Base-by-base conservation (phyloP, 208 protist genomes). In the Crithidia fasciculata region DNA sequence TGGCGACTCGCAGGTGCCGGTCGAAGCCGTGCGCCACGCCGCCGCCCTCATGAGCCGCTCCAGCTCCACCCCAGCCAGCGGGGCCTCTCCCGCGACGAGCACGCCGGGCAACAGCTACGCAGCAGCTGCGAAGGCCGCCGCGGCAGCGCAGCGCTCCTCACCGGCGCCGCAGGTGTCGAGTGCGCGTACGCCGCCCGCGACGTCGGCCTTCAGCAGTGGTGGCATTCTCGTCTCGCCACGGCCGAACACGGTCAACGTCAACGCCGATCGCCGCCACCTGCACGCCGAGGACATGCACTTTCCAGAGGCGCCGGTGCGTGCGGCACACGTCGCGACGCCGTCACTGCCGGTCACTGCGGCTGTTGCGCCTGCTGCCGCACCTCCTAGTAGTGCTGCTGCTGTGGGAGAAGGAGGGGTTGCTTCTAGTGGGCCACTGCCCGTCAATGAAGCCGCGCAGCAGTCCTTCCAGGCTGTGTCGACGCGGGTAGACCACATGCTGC, bases 21-120 rank as follows among this genome's bases (percentile, higher is more conserved):
- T 95, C 53, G 87, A 91, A 41, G 88, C 80, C 4, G 91, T 96
- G 61, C 84, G 83, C 2, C 92, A 93, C 39, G 88, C 88, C 7
- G 87, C 89, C 0, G 74, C 78, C 10, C 58, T 91, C 40, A 41
- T 87, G 45, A 60, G 47, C 28, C 72, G 78, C 45, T 61, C 63
- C 52, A 19, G 52, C 37, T 62, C 60, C 10, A 54, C 55, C 10
- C 57, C 53, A 0, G 45, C 8, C 55, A 76, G 50, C 40, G 52
- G 52, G 7, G 5, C 40, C 4, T 69, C 64, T 2, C 64, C 64
- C 0, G 52, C 36, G 8, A 50, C 64, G 39, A 69, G 52, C 36
- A 60, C 64, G 40, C 64, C 64, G 9, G 64, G 64, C 16, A 69
- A 61, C 76, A 81, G 62, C 58, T 65, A 44, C 43, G 44, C 52